Conservation (phyloP, 1,284 basidiomycete species). For the Mycena citricolor region DNA sequence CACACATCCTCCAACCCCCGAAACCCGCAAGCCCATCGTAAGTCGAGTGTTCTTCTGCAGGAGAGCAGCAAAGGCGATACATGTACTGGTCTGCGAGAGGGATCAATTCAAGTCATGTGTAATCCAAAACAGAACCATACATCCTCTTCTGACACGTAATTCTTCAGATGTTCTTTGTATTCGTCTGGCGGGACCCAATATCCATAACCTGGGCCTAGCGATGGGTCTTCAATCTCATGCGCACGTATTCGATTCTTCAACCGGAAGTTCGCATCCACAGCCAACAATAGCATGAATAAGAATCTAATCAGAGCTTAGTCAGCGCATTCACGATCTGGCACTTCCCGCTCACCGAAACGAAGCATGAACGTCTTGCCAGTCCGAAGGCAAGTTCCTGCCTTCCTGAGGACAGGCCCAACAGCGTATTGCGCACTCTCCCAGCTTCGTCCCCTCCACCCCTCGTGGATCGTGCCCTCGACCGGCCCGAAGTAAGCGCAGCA, state of each 20-base stretch:
- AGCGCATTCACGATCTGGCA: no score
- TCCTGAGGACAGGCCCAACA: constrained; percentile 5
- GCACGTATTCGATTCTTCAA: constrained; percentile 10
- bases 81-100: constrained; percentile 13
- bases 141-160: constrained; percentile 4
- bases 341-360: no score
- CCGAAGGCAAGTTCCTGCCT: neutral
- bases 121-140: constrained; percentile 2
- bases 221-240: constrained; percentile 4
- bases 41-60: constrained; percentile 11
- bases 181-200: constrained; percentile 14
- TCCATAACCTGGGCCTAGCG: constrained; percentile 8
- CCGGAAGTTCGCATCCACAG: constrained; percentile 23
- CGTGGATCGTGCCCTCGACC: constrained; percentile 6
- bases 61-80: constrained; percentile 14
- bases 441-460: constrained; percentile 2
- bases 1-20: constrained; percentile 18
- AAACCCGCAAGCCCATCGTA: constrained; percentile 10
- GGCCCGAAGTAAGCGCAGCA: neutral
- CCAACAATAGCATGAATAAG: constrained; percentile 11
- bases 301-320: no score
- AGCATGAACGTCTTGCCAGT: constrained; percentile 5
- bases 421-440: neutral
- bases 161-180: constrained; percentile 11
- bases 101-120: neutral